Evolutionary conservation across 2,329 filamentous ascomycete species (phyloP), one percentile per base, ranked within the genome.

Genomic region (Nemania sp.): DNA sequence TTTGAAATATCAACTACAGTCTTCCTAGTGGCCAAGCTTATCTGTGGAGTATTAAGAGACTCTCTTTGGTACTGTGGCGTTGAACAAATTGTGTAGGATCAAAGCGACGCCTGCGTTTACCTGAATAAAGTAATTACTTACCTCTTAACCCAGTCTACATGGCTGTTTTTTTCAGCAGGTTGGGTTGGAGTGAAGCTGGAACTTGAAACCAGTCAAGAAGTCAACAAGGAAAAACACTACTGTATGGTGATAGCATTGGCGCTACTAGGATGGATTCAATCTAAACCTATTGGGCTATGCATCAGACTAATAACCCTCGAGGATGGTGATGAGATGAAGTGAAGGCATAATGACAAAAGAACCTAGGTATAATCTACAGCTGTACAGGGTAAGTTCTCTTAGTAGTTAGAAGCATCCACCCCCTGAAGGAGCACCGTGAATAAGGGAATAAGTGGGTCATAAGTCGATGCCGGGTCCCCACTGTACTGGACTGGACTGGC

Each of bases 351-450:
- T 45, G 41, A 45, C 15, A 45, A 20, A 45, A 41, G 43, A 4
- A 6, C 18, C 3, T 22, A 20, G n/a, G n/a, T n/a, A n/a, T n/a
- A n/a, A n/a, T 43, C 29, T 32, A 32, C 38, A 43, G n/a, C n/a
- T n/a, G n/a, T n/a, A 29, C 13, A 58, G 55, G 56, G 56, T 59
- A 59, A 18, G n/a, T 18, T 13, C 41, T 47, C 26, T 49, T 3
- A n/a, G n/a, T n/a, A n/a, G n/a, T 32, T 32, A 4, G 22, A 47
- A 24, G 4, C 43, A 15, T 20, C 20, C 3, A 47, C 43, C 43
- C n/a, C 43, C 43, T 47, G 43, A 20, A 47, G 11, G 3, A 26
- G 18, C 22, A 58, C 24, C 11, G 20, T 24, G 10, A 29, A 45
- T 29, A 57, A 32, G 32, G 32, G 3, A 53, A 61, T 45, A 52